These are phyloP conservation scores for Lathyrus sativus DNA, from an alignment of 306 rosid genomes.

Conservation along the genomic window DNA sequence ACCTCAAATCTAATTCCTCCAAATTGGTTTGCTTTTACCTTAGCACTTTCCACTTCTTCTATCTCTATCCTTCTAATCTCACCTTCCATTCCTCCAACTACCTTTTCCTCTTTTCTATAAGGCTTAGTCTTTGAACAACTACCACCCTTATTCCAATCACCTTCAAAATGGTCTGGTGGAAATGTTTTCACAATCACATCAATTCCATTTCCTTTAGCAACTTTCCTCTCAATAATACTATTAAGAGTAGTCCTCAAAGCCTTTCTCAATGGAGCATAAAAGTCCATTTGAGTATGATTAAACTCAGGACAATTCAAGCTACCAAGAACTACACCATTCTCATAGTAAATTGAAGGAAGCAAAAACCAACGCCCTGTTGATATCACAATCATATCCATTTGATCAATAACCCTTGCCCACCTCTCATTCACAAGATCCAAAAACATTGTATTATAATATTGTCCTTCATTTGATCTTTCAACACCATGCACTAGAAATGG, in stretches of 20 bases:
- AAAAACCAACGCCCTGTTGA: constrained; percentile 77
- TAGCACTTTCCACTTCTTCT: constrained; percentile 69
- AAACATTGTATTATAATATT: constrained; percentile 50
- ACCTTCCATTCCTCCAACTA: constrained; percentile 65
- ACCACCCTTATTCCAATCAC: constrained; percentile 79
- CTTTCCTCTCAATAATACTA: constrained; percentile 35
- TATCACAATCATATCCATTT: constrained; percentile 51
- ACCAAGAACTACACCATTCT: constrained; percentile 52
- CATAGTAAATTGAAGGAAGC: constrained; percentile 68
- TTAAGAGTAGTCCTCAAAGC: constrained; percentile 33
- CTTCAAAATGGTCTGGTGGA: constrained; percentile 80
- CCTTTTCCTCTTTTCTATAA: constrained; percentile 47
- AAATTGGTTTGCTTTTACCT: constrained; percentile 26
- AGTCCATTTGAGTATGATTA: constrained; percentile 59
- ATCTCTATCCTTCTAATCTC: constrained; percentile 64
- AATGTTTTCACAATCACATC: constrained; percentile 61
- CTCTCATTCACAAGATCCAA: constrained; percentile 57
- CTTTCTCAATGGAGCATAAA: constrained; percentile 52
- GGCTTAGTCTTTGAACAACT: constrained; percentile 69
- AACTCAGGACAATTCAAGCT: constrained; percentile 56
- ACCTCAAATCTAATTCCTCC: constrained; percentile 33
- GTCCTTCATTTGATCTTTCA: constrained; percentile 47
- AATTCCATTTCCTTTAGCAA: constrained; percentile 34
- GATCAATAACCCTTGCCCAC: constrained; percentile 61
- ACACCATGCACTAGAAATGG: constrained; percentile 71